Evolutionary conservation across 2,329 filamentous ascomycete species (phyloP), one percentile per base, ranked within the genome.

Genomic region (Pseudogymnoascus sp.): DNA sequence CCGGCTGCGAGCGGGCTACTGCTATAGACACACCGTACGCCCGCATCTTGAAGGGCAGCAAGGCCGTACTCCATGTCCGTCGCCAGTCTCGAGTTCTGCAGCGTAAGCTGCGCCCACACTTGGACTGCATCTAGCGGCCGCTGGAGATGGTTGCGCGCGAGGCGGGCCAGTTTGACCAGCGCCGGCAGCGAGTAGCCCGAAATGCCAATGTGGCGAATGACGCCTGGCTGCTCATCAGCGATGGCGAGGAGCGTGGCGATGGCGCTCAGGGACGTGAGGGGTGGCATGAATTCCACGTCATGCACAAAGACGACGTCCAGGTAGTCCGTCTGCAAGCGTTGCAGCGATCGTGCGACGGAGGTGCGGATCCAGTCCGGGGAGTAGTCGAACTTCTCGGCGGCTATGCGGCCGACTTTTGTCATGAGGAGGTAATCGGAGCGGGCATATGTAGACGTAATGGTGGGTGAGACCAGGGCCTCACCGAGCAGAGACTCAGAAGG

Each of bases 1-100:
- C 94, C 92, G 92, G 97, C 96, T n/a, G 88, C 88, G 8, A 99
- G 77, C 63, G 91, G 89, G 58, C 89, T 95, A 1, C 92, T 92
- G 71, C 96, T 97, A 0, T 89, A 83, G 4, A 96, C 83, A 10
- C 94, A 88, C 61, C 86, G 83, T 12, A 96, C 92, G 1, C 89
- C 84, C 0, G 92, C 89, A 4, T 67, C 77, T 45, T 78, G 75
- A 59, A 96, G 78, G 1, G 87, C 81, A 28, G 79, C 74, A 9
- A 92, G 69, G 15, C 65, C 70, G 30, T 33, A 33, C 30, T 33
- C 30, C 10, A 8, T 8, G 37, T 33, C 61, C 39, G 30, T 61
- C 37, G 73, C 75, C 18, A 95, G 78, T 2, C 76, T 77, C 13
- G 84, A 83, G 72, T 96, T 97, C 73, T 97, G 94, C 30, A 99